phyloP scores from a whole-genome alignment of 768 basidiomycete genomes.

The Leccinellum rugosiceps region DNA sequence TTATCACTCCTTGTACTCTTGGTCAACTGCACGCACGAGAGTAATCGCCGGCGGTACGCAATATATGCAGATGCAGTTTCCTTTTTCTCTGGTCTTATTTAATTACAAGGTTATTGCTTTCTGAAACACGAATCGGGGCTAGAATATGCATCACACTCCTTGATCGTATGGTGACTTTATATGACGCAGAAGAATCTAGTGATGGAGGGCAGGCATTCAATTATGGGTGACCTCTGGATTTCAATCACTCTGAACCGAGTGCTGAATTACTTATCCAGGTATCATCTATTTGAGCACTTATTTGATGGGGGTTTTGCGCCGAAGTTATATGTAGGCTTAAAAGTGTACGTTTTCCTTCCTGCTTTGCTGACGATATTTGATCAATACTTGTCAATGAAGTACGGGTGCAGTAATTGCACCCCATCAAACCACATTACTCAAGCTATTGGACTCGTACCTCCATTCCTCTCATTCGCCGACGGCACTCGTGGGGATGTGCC shows the following conservation, averaged over 20 bases:
- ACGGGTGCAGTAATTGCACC: conserved; percentile 72
- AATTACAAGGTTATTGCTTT: conserved; percentile 43
- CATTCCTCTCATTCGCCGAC: conserved; percentile 46
- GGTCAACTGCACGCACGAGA: conserved; percentile 65
- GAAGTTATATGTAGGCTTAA: conserved; percentile 56
- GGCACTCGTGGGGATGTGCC: conserved; percentile 44
- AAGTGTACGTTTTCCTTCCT: conserved; percentile 45
- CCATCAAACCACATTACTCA: conserved; percentile 83
- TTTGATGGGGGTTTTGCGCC: conserved; percentile 59
- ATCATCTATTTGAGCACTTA: conserved; percentile 59
- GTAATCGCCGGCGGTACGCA: conserved; percentile 53
- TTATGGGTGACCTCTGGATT: conserved; percentile 51
- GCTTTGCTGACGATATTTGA: conserved; percentile 1
- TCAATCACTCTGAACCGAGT: conserved; percentile 1
- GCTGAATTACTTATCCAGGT: conserved; percentile 39
- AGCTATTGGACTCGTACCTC: conserved; percentile 81
- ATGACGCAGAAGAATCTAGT: conserved; percentile 62
- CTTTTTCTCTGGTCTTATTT: conserved; percentile 6
- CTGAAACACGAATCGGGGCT: conserved; percentile 51
- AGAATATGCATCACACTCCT: conserved; percentile 67
- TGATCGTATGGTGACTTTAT: conserved; percentile 67
- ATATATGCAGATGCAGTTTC: conserved; percentile 1
- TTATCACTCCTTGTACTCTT: conserved; percentile 67
- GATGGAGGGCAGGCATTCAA: conserved; percentile 72
- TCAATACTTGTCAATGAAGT: conserved; percentile 38